phyloP scores from a whole-genome alignment of 179 eudicot genomes.

The Spergularia azorica region DNA sequence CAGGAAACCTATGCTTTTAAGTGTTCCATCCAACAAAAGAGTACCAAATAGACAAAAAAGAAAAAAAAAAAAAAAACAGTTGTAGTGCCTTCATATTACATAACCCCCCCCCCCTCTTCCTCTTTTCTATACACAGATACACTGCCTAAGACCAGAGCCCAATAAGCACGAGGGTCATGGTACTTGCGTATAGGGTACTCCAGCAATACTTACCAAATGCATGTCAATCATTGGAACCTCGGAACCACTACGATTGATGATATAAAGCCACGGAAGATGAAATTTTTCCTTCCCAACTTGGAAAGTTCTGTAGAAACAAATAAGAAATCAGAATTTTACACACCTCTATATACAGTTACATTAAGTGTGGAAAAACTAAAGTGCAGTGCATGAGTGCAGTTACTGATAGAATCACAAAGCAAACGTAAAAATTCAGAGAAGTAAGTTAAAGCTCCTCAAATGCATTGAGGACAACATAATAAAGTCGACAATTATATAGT shows the following conservation, averaged over 20 bases:
- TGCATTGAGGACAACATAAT: not conserved
- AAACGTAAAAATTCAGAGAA: constrained; percentile 3
- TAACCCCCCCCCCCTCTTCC: not conserved
- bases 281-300: constrained; percentile 95
- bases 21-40: not conserved
- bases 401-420: not conserved
- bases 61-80: not conserved
- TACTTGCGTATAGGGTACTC: not conserved
- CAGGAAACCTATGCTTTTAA: not conserved
- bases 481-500: not conserved
- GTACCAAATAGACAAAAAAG: too few species aligned
- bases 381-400: not conserved
- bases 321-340: not conserved
- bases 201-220: constrained; percentile 61
- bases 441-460: not conserved
- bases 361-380: not conserved
- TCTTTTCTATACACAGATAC: not conserved
- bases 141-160: not conserved
- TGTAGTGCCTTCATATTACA: not conserved
- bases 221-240: constrained; percentile 96
- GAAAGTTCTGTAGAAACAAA: constrained; percentile 62
- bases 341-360: not conserved
- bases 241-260: constrained; percentile 72
- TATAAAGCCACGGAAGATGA: constrained; percentile 84
- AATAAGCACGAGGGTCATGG: not conserved